Conservation (phyloP, 2,329 filamentous ascomycete genomes). For the Colletotrichum sp. region DNA sequence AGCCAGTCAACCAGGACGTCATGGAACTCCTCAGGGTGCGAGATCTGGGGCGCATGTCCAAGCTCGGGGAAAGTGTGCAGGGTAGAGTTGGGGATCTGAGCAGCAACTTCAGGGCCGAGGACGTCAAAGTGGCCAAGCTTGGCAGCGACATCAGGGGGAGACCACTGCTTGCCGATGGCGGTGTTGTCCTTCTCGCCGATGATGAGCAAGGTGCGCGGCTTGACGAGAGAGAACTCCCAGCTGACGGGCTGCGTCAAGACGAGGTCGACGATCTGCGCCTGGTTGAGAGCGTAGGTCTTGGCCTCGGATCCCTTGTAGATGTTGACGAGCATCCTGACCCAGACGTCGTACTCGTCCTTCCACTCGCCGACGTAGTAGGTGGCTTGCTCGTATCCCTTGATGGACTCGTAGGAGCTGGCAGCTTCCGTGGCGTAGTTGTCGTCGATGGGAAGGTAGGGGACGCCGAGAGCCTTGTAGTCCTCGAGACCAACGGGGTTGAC, state of each 20-base stretch:
- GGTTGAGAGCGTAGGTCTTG: constrained; percentile 47
- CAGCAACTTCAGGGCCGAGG: constrained; percentile 49
- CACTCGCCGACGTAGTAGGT: constrained; percentile 55
- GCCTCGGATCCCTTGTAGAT: constrained; percentile 52
- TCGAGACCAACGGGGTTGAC: constrained; percentile 59
- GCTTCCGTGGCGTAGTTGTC: constrained; percentile 39
- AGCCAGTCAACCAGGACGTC: constrained; percentile 51
- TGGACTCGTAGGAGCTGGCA: constrained; percentile 45
- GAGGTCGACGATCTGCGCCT: constrained; percentile 58
- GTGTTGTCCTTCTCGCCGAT: constrained; percentile 58
- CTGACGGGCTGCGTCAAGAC: constrained; percentile 57
- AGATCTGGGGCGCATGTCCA: constrained; percentile 59
- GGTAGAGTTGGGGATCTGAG: constrained; percentile 46
- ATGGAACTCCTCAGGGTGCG: constrained; percentile 52
- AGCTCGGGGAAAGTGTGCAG: constrained; percentile 51
- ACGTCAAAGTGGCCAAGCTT: constrained; percentile 54
- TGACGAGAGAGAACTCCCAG: constrained; percentile 52
- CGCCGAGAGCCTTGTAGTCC: constrained; percentile 55
- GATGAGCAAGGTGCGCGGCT: constrained; percentile 50
- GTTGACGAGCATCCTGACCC: constrained; percentile 59
- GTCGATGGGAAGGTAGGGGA: constrained; percentile 51
- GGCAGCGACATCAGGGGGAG: constrained; percentile 44
- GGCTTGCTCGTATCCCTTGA: constrained; percentile 49
- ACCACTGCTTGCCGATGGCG: constrained; percentile 59
- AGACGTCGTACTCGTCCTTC: constrained; percentile 54